Base-by-base conservation (phyloP, 495 filamentous ascomycete genomes). In the Hypomontagnella monticulosa region DNA sequence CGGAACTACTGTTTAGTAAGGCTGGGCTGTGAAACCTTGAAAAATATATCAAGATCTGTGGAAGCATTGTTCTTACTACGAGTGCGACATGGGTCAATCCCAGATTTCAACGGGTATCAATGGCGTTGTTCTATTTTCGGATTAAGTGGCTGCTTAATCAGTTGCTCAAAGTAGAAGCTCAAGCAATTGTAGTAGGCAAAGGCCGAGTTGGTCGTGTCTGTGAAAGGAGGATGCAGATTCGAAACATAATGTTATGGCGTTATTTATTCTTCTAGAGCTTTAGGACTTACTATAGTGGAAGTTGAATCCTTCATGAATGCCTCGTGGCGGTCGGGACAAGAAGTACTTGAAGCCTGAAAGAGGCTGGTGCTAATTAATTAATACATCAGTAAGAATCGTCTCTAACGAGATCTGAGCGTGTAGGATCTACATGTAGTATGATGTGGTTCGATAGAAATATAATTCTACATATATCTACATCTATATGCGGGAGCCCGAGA, bases 81-180 rank as follows among this genome's bases (percentile, higher is more conserved):
- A 12, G 40, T 27, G 14, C 23, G 44, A 19, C 36, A 49, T 59
- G 37, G 41, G 19, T 38, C 9, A 19, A 38, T 47, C 38, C 10
- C 38, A 36, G 37, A 49, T 34, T 59, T 27, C 38, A 27, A 36
- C 43, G 14, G 30, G 42, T 52, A 27, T 16, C 1, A 52, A 34
- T 33, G 30, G 23, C 44, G 34, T 36, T 36, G 46, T 61, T 41
- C 65, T 68, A 68, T 68, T 63, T 68, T 68, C 20, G 42, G 65
- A 59, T 32, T 12, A 34, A 7, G 32, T 27, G 23, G 23, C 23
- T 27, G 23, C 23, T 27, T 27, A 27, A 27, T 6, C 23, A 27
- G 11, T 52, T 58, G 43, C 40, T 50, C 48, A 37, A 63, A 55
- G 32, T 52, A 51, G 58, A 59, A 49, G 46, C 37, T 59, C 9